Evolutionary conservation across 441 rosid genomes (phyloP), one percentile per base, ranked within the genome.

Genomic region (Melastoma candidum): DNA sequence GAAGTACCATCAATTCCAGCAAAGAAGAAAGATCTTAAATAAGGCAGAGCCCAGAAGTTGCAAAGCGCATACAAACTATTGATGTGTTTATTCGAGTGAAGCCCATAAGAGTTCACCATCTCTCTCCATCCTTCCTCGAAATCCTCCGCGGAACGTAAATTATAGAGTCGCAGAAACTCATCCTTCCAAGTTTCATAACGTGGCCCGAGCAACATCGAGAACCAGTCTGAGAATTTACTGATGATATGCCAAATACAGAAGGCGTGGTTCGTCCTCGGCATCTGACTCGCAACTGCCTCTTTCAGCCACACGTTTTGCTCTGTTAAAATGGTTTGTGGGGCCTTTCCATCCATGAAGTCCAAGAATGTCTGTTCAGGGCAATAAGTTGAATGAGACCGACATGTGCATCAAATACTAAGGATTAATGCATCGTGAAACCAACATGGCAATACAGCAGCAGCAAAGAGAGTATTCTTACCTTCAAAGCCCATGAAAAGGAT

Each of bases 401-500:
- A 17, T 17, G 22, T 17, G 22, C 22, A 17, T 29, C 36, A 29
- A 29, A 29, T 29, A 29, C 7, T 29, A 29, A 29, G 7, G 36
- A 6, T 29, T 29, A 17, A 32, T 17, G n/a, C 13, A 12, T 24
- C 55, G 29, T 52, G 55, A 52, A 51, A 52, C 13, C 55, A 3
- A 29, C 36, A 29, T 52, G 14, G 13, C 13, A 13, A 22, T 12
- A 36, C 55, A 7, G 24, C 45, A 52, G 41, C 43, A 29, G 26
- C n/a, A 2, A 52, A 52, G 12, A 29, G 36, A 29, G 11, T 14
- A 26, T 26, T 17, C 51, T 24, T 70, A 82, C 82, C 80, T 72
- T 75, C 68, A 79, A 64, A n/a, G 80, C 83, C 89, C 89, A 82
- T 5, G 83, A 70, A 69, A 82, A 79, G 6, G 82, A 79, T 56